Conservation (phyloP, 169 alveolate genomes). For the Plasmodium gallinaceum region DNA sequence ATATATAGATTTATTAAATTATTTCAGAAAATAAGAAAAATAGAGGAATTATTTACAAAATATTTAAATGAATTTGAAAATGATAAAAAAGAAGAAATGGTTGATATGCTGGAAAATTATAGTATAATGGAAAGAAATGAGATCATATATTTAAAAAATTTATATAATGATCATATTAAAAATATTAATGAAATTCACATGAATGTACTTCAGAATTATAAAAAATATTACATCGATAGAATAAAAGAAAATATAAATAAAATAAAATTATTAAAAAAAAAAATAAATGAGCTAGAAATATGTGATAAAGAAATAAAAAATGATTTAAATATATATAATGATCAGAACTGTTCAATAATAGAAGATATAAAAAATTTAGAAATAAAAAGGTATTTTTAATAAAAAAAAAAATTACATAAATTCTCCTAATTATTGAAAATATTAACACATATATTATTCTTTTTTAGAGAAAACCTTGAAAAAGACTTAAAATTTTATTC, state of each 20-base stretch:
- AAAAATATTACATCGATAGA: conserved; percentile 48
- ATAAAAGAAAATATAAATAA: conserved; percentile 42
- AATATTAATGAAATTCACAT: conserved; percentile 42
- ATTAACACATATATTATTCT: not conserved
- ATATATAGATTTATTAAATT: not conserved
- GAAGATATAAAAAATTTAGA: conserved; percentile 36
- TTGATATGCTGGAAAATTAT: conserved; percentile 61
- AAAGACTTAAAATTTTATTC: conserved; percentile 61
- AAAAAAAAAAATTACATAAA: not conserved
- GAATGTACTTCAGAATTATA: conserved; percentile 26
- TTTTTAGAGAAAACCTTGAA: conserved; percentile 36
- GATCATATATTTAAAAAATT: conserved; percentile 44
- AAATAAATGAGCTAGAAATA: conserved; percentile 43
- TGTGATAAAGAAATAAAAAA: conserved; percentile 37
- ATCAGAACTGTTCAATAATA: conserved; percentile 10
- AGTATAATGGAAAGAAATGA: conserved; percentile 47
- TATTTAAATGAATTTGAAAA: conserved; percentile 33
- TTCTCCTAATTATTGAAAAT: not conserved
- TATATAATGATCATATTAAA: conserved; percentile 66
- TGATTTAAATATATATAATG: conserved; percentile 13
- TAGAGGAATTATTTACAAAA: conserved; percentile 44
- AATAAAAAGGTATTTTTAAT: conserved; percentile 30
- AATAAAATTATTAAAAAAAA: conserved; percentile 48
- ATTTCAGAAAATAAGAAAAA: conserved; percentile 33
- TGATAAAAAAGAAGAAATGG: conserved; percentile 58